Conservation (phyloP, 2,329 filamentous ascomycete genomes). For the Pseudopithomyces maydicus region DNA sequence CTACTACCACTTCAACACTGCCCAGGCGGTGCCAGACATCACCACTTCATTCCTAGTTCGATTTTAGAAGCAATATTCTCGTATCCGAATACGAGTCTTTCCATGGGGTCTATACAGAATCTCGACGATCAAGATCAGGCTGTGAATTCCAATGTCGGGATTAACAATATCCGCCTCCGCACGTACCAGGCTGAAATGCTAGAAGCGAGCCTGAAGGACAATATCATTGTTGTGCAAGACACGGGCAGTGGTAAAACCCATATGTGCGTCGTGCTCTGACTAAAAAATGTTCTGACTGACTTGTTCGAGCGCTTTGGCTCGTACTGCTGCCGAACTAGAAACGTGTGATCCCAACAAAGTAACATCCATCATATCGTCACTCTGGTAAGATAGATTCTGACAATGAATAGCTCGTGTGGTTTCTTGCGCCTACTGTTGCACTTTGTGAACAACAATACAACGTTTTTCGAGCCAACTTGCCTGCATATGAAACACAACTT, state of each 20-base stretch:
- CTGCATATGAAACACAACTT: constrained; percentile 62
- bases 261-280: constrained; percentile 30
- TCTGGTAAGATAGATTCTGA: constrained; percentile 8
- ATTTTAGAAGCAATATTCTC: neutral
- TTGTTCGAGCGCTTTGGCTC: constrained; percentile 46
- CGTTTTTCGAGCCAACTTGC: constrained; percentile 42
- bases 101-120: neutral
- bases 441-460: constrained; percentile 53
- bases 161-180: constrained; percentile 40
- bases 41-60: too few relatives aligned
- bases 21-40: too few relatives aligned
- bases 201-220: constrained; percentile 48
- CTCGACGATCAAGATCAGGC: constrained; percentile 9
- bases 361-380: neutral
- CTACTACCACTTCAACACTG: too few relatives aligned
- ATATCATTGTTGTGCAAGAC: constrained; percentile 56
- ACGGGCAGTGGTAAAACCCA: constrained; percentile 57
- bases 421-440: constrained; percentile 52
- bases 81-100: neutral
- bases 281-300: constrained; percentile 13
- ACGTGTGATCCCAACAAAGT: constrained; percentile 43
- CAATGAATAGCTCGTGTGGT: constrained; percentile 49
- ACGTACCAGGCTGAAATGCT: constrained; percentile 58
- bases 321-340: constrained; percentile 52
- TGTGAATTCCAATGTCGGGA: constrained; percentile 5